These are phyloP conservation scores for Staphylotrichum tortipilum DNA, from an alignment of 495 filamentous ascomycete genomes.

Conservation along the genomic window DNA sequence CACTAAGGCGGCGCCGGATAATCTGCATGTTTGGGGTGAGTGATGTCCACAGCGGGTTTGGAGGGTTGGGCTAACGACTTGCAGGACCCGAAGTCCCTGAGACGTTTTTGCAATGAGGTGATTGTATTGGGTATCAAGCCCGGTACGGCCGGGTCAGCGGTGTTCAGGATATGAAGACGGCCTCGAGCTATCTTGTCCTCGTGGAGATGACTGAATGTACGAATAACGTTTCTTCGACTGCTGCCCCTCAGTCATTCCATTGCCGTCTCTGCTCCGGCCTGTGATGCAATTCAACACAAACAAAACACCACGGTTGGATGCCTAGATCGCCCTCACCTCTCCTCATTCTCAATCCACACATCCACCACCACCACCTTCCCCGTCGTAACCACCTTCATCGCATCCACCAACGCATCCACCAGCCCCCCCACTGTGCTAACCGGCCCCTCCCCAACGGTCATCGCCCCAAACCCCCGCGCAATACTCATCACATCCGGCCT, in stretches of 20 bases:
- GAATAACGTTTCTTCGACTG: too few relatives aligned
- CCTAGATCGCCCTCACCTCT: background rate
- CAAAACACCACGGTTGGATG: too few relatives aligned
- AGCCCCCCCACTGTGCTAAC: background rate
- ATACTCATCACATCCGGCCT: background rate
- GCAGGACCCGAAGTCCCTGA: slow-evolving; percentile 5
- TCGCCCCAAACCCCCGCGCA: background rate
- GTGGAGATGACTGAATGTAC: too few relatives aligned
- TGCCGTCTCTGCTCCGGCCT: too few relatives aligned
- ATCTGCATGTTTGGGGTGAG: slow-evolving; percentile 44
- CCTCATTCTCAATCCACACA: background rate
- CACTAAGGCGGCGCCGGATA: slow-evolving; percentile 34
- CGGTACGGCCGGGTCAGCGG: too few relatives aligned
- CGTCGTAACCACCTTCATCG: background rate
- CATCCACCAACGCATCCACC: background rate
- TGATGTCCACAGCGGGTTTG: background rate
- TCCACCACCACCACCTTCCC: background rate
- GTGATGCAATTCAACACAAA: too few relatives aligned
- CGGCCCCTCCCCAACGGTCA: background rate
- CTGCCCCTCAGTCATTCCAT: too few relatives aligned
- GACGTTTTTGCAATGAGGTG: slow-evolving; percentile 3
- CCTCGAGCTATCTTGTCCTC: too few relatives aligned
- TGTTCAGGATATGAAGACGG: too few relatives aligned
- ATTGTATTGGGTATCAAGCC: too few relatives aligned
- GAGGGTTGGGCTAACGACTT: background rate